A percentile compares a stretch with the other conserved stretches of the same genome.
These are phyloP conservation scores for Saksenaea vasiformis DNA, from an alignment of 371 early-diverging fungal genomes.

Conservation along the genomic window DNA sequence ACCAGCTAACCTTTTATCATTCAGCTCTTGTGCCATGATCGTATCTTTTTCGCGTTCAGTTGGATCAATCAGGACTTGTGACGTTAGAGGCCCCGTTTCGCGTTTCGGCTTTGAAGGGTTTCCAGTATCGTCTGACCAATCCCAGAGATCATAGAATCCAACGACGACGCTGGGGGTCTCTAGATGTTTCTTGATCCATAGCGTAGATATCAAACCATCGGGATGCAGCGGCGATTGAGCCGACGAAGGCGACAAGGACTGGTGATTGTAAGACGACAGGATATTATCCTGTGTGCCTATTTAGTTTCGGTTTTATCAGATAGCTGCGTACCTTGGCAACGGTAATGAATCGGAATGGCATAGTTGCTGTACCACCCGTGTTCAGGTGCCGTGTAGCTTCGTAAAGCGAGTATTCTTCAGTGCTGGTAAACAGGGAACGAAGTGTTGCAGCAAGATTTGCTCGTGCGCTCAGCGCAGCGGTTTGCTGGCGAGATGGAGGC, in stretches of 20 bases:
- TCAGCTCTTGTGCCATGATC: slow-evolving; percentile 63
- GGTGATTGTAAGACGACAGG: slow-evolving; percentile 41
- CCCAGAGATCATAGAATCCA: slow-evolving; percentile 70
- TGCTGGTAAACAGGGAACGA: slow-evolving; percentile 23
- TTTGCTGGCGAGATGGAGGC: slow-evolving; percentile 21
- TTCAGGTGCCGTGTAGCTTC: slow-evolving; percentile 32
- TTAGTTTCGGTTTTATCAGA: neutral
- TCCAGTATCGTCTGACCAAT: slow-evolving; percentile 36
- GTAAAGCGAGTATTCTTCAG: slow-evolving; percentile 33
- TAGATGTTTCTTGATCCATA: slow-evolving; percentile 72
- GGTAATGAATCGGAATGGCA: slow-evolving; percentile 38
- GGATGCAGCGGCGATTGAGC: slow-evolving; percentile 76
- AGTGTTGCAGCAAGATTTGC: slow-evolving; percentile 23
- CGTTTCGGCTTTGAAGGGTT: slow-evolving; percentile 29
- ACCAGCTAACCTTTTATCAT: slow-evolving; percentile 56
- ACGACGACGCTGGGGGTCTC: slow-evolving; percentile 70
- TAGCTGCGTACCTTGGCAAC: slow-evolving; percentile 34
- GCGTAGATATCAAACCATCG: slow-evolving; percentile 77
- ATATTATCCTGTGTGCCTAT: slow-evolving; percentile 12
- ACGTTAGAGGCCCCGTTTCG: slow-evolving; percentile 62
- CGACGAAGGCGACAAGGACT: slow-evolving; percentile 67
- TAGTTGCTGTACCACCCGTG: slow-evolving; percentile 12
- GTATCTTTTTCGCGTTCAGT: slow-evolving; percentile 65
- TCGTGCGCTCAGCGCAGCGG: slow-evolving; percentile 15
- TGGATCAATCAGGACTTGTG: slow-evolving; percentile 46